Conservation (phyloP, 352 stramenopile genomes). For the Globisporangium splendens region DNA sequence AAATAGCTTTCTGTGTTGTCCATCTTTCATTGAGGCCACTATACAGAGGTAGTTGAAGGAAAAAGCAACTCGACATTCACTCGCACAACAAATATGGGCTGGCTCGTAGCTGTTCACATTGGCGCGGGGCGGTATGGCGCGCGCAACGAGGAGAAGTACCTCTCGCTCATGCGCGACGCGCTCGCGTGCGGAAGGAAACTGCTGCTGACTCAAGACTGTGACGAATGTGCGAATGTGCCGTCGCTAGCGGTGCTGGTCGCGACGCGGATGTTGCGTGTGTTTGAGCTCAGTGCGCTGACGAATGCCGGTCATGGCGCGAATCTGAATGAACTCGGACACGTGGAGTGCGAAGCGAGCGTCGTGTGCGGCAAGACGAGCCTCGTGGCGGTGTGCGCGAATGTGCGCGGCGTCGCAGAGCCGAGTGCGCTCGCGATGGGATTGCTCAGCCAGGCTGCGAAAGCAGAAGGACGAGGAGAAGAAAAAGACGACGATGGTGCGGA, state of each 20-base stretch:
- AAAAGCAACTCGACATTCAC: background rate
- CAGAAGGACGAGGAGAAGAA: background rate
- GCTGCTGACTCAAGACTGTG: background rate
- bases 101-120: conserved; percentile 61
- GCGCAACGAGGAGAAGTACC: conserved; percentile 33
- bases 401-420: conserved; percentile 44
- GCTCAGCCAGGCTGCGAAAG: conserved; percentile 23
- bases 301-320: conserved; percentile 63
- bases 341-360: conserved; percentile 62
- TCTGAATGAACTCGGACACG: conserved; percentile 35
- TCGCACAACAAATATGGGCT: conserved; percentile 17
- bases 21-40: background rate
- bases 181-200: conserved; percentile 18
- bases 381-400: conserved; percentile 39
- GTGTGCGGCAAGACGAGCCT: conserved; percentile 34
- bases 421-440: conserved; percentile 42
- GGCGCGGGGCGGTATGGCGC: conserved; percentile 45
- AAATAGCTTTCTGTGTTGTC: too few relatives aligned
- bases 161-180: conserved; percentile 32
- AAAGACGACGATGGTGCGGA: too few relatives aligned
- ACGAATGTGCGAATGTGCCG: background rate
- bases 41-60: background rate
- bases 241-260: conserved; percentile 25
- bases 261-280: conserved; percentile 28
- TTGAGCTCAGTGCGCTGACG: conserved; percentile 48